Base-by-base conservation (phyloP, 177 flowering plant genomes). In the Vitis hybrid region DNA sequence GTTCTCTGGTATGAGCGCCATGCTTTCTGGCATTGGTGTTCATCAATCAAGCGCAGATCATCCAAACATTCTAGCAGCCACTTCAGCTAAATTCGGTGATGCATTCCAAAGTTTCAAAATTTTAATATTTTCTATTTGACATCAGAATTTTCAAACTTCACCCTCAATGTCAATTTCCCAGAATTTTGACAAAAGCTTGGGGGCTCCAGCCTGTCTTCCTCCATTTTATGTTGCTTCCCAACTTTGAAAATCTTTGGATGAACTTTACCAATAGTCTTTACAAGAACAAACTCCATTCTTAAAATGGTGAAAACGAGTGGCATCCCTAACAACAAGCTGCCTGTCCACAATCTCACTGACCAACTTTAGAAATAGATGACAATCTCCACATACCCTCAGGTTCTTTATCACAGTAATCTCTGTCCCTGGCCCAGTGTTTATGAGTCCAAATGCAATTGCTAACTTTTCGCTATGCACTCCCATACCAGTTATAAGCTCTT, bases 241-340 rank as follows among this genome's bases (percentile, higher is more conserved):
- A 40, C 48, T 40, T 40, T 40, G 48, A 8, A 40, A 30, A 49
- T 51, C 49, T 11, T 71, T 64, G 10, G 35, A 10, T 61, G 9
- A 49, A 27, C 13, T 14, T 77, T 64, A 89, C 91, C 91, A 88
- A 46, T 87, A 85, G 49, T 87, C 93, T 49, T 82, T 87, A 81
- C 93, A 89, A 71, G 91, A 87, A 72, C 93, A 89, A 54, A 60
- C 65, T 27, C 93, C 93, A 71, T 75, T 59, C 55, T 66, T 73
- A 72, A 89, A 89, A 78, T 89, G 90, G 71, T 89, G 93, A 70
- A 89, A 89, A 14, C 93, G 79, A 61, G 85, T 83, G 11, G 93
- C 85, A 71, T 89, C 93, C 76, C 93, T 81, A 48, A 89, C 77
- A 60, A 86, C 72, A 74, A 89, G 81, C 15, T 48, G 75, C 13